phyloP scores from a whole-genome alignment of 1,284 basidiomycete species.

The Cutaneotrichosporon daszewskae region DNA sequence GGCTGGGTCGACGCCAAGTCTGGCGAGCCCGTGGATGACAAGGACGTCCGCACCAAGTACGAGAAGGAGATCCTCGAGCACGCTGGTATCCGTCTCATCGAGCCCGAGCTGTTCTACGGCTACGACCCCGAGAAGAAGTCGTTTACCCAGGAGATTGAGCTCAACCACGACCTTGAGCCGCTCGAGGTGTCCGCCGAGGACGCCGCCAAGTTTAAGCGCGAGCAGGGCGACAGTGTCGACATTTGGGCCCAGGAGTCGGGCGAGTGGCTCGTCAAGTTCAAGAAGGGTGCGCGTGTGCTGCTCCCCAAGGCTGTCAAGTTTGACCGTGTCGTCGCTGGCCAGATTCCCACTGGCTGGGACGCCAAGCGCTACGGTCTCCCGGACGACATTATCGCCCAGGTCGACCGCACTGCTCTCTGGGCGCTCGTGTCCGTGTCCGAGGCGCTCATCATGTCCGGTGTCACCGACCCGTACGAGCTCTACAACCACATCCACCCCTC shows the following conservation, averaged over 20 bases:
- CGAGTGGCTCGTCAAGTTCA: constrained; percentile 96
- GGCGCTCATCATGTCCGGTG: constrained; percentile 92
- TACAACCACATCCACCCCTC: constrained; percentile 96
- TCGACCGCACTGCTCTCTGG: constrained; percentile 86
- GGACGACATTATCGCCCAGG: constrained; percentile 92
- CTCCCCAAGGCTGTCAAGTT: constrained; percentile 95
- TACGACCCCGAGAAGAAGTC: constrained; percentile 96
- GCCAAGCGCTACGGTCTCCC: constrained; percentile 95
- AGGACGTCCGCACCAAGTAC: constrained; percentile 88
- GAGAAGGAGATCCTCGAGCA: constrained; percentile 90
- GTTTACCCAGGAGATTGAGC: constrained; percentile 94
- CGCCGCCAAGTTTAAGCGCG: constrained; percentile 90
- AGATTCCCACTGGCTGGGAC: constrained; percentile 95
- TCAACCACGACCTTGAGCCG: constrained; percentile 93
- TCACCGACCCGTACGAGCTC: constrained; percentile 94
- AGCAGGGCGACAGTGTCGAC: constrained; percentile 95
- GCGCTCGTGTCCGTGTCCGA: constrained; percentile 91
- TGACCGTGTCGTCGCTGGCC: constrained; percentile 88
- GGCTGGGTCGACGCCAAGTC: constrained; percentile 97
- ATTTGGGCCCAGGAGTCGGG: constrained; percentile 84
- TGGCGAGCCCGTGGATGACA: constrained; percentile 96
- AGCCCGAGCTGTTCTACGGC: constrained; percentile 94
- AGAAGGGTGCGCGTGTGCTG: constrained; percentile 90
- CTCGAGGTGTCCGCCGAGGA: constrained; percentile 88
- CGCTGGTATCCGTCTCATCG: constrained; percentile 92